Evolutionary conservation across 2,329 filamentous ascomycete species (phyloP).

Genomic region (Graphiopsis chlorocephala): DNA sequence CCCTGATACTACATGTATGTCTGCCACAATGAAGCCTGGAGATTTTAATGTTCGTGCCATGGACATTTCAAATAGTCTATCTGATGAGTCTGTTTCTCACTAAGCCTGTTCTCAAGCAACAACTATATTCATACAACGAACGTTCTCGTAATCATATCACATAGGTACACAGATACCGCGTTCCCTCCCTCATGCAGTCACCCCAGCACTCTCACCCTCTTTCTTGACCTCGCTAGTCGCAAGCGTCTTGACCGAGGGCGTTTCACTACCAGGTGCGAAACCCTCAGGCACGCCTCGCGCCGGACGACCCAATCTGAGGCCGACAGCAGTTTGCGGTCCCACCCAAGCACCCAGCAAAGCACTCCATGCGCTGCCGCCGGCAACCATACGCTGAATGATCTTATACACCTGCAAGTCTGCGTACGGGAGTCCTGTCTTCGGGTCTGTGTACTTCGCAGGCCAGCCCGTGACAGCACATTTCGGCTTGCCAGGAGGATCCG

Average conservation of each 20-base stretch:
- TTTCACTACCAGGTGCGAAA: slow-evolving; percentile 47
- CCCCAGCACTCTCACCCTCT: neutral
- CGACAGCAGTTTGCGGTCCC: slow-evolving; percentile 46
- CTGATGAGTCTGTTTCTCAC: neutral
- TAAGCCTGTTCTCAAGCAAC: neutral
- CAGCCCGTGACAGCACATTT: slow-evolving; percentile 71
- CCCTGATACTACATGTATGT: neutral
- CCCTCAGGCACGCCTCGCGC: slow-evolving; percentile 76
- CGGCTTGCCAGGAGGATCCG: slow-evolving; percentile 32
- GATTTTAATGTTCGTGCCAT: neutral
- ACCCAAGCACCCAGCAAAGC: slow-evolving; percentile 78
- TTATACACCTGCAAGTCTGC: slow-evolving; percentile 75
- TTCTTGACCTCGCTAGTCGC: slow-evolving; percentile 10
- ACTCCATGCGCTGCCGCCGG: slow-evolving; percentile 80
- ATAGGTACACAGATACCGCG: neutral
- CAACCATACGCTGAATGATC: slow-evolving; percentile 71
- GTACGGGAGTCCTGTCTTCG: slow-evolving; percentile 78
- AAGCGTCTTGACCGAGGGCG: slow-evolving; percentile 11
- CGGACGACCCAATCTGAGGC: slow-evolving; percentile 47
- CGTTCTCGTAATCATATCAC: neutral
- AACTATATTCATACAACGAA: neutral
- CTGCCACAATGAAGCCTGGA: neutral
- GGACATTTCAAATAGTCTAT: neutral
- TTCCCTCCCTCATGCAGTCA: neutral
- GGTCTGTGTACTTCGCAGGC: slow-evolving; percentile 80